Evolutionary conservation across 2,329 filamentous ascomycete species (phyloP), one percentile per base, ranked within the genome.

Genomic region (Verticillium zaregamsianum): DNA sequence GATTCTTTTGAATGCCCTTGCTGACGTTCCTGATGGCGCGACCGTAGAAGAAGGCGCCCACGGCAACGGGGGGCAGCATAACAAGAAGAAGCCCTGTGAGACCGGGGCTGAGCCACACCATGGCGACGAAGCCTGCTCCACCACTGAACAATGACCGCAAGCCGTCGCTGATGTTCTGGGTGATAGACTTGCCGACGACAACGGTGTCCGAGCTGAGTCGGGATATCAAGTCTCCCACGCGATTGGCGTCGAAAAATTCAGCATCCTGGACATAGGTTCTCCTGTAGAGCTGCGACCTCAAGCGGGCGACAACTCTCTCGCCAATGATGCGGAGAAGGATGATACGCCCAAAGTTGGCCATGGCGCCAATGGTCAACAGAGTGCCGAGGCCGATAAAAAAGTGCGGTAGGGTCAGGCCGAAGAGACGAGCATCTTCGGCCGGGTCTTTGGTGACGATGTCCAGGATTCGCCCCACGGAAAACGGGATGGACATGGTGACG

Each of bases 181-280:
- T 99, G 66, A 99, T 97, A 70, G 93, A 97, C 78, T 99, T 99
- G 72, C 94, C 95, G 60, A 99, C 95, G 71, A 99, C 96, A 71
- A 98, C 92, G 0, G 95, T 97, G 74, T 99, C 96, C 2, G 93
- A 96, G 70, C 94, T 93, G 55, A 99, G 86, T 40, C 96, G 90
- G 40, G 94, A 98, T 71, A 99, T 97, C 68, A 99, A 80, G 73
- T 99, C 95, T 73, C 95, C 95, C 31, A 97, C 93, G 31, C 95
- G 86, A 77, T 99, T 99, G 45, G 95, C 95, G 73, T 99, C 95
- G 72, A 99, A 99, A 79, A 99, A 99, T 71, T 98, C 95, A 62
- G 95, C 95, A 74, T 99, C 95, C 74, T 99, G 95, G n/a, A 95
- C 85, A 69, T 96, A 96, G 0, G 95, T 99, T 66, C 90, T 87